Evolutionary conservation across 2,329 filamentous ascomycete genomes (phyloP).

Genomic region (Cryphonectria naterciae): DNA sequence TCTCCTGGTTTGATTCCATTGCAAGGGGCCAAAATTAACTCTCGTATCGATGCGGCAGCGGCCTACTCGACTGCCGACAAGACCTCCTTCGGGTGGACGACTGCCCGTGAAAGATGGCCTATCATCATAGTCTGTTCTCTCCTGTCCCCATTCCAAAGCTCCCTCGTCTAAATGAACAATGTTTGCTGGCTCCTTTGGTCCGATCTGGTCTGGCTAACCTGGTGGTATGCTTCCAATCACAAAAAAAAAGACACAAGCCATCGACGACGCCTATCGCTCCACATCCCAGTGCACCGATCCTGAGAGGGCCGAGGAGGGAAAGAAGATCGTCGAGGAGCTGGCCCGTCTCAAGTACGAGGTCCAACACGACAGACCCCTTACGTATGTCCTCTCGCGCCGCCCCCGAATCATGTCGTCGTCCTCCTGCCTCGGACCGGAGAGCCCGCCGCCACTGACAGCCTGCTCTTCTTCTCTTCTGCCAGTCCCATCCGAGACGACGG

Average conservation of each 20-base stretch:
- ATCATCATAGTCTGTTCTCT: constrained; percentile 75
- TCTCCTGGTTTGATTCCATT: not conserved
- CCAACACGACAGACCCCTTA: constrained; percentile 81
- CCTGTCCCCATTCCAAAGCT: not conserved
- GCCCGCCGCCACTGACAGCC: constrained; percentile 24
- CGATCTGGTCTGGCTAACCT: not conserved
- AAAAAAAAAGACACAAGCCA: constrained; percentile 77
- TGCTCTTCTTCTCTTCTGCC: constrained; percentile 9
- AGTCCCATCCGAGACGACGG: constrained; percentile 80
- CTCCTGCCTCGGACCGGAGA: not conserved
- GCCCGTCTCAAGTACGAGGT: constrained; percentile 91
- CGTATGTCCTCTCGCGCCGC: constrained; percentile 53
- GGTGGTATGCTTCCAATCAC: not conserved
- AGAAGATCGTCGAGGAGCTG: constrained; percentile 79
- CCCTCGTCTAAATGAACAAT: not conserved
- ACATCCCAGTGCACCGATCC: constrained; percentile 62
- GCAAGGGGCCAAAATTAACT: not conserved
- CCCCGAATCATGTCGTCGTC: not conserved
- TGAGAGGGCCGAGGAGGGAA: constrained; percentile 76
- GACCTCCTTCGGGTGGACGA: constrained; percentile 84
- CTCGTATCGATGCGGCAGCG: constrained; percentile 52
- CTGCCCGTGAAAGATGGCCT: constrained; percentile 88
- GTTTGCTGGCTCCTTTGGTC: not conserved
- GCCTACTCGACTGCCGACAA: constrained; percentile 79
- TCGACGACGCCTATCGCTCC: constrained; percentile 90